Evolutionary conservation across 345 rosid species (phyloP).

Genomic region (Salix brachista): DNA sequence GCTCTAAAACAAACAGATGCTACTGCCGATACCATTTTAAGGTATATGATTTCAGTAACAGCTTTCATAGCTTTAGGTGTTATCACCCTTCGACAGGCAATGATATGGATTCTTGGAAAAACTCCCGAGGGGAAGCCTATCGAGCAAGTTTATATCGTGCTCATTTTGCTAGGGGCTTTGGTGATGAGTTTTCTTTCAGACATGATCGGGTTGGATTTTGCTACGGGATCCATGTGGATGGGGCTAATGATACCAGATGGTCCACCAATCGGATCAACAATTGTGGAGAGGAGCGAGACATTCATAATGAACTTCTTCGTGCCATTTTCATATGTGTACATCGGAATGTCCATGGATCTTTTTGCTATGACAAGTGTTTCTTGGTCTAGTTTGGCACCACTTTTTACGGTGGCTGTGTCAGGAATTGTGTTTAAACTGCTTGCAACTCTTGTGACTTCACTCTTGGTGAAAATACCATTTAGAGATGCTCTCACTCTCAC

Average conservation of each 20-base stretch:
- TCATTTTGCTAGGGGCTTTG: slow-evolving; percentile 45
- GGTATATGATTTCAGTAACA: slow-evolving; percentile 29
- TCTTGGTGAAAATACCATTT: slow-evolving; percentile 33
- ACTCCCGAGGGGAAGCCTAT: slow-evolving; percentile 60
- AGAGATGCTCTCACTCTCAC: slow-evolving; percentile 55
- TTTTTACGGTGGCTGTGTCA: slow-evolving; percentile 32
- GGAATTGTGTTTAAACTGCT: slow-evolving; percentile 42
- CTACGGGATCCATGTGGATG: slow-evolving; percentile 53
- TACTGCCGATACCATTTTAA: slow-evolving; percentile 11
- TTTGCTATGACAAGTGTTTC: slow-evolving; percentile 20
- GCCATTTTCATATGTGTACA: slow-evolving; percentile 52
- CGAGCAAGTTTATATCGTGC: slow-evolving; percentile 36
- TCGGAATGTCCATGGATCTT: slow-evolving; percentile 55
- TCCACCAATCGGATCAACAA: slow-evolving; percentile 53
- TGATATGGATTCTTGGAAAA: slow-evolving; percentile 43
- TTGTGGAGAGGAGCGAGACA: slow-evolving; percentile 53
- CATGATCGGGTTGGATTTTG: slow-evolving; percentile 61
- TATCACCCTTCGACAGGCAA: slow-evolving; percentile 18
- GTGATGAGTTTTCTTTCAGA: slow-evolving; percentile 52
- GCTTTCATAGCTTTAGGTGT: slow-evolving; percentile 21
- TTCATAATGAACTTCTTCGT: slow-evolving; percentile 47
- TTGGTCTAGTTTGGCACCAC: slow-evolving; percentile 48
- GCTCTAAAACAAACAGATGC: slow-evolving; percentile 30
- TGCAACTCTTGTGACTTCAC: slow-evolving; percentile 23
- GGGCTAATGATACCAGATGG: slow-evolving; percentile 67